Evolutionary conservation across 371 early-diverging fungal species (phyloP), one percentile per base, ranked within the genome.

Genomic region (Enterospora canceri): DNA sequence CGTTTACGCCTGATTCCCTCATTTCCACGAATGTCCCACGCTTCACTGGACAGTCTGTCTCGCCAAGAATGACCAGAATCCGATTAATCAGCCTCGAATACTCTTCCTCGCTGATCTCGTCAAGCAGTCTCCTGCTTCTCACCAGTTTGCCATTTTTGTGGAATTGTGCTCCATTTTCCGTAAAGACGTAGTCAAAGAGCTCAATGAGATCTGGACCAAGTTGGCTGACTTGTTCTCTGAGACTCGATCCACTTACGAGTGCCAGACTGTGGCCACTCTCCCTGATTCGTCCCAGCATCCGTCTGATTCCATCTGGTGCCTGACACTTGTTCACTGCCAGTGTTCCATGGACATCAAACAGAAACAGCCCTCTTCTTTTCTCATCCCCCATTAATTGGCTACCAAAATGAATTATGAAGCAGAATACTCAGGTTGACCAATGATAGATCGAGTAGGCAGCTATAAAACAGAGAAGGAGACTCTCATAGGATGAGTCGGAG

Each of bases 321-420:
- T 58, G 71, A 71, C 82, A 64, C 35, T 75, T 57, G 2, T 76
- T 92, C 47, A 92, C 93, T 4, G 95, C 92, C 70, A 98, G 82
- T 8, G 99, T 96, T 67, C 97, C 99, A 79, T 98, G 97, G 34
- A 98, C 96, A 82, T 98, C 97, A 75, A 97, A 96, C 34, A 97
- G 85, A 63, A 90, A 82, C 21, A 80, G 40, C 18, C 62, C 76
- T 12, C 70, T 67, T 35, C 49, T 51, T 40, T n/a, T 40, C n/a
- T 40, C 40, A 12, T 8, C n/a, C n/a, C n/a, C n/a, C n/a, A n/a
- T n/a, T n/a, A n/a, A n/a, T n/a, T n/a, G n/a, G n/a, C n/a, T n/a
- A n/a, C n/a, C n/a, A n/a, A n/a, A n/a, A n/a, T n/a, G n/a, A n/a
- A n/a, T n/a, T n/a, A n/a, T n/a, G n/a, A n/a, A n/a, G n/a, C n/a